Percentiles rank a stretch among this genome's conserved stretches.
phyloP scores from a whole-genome alignment of 768 basidiomycete genomes.

The Termitomyces sp. region DNA sequence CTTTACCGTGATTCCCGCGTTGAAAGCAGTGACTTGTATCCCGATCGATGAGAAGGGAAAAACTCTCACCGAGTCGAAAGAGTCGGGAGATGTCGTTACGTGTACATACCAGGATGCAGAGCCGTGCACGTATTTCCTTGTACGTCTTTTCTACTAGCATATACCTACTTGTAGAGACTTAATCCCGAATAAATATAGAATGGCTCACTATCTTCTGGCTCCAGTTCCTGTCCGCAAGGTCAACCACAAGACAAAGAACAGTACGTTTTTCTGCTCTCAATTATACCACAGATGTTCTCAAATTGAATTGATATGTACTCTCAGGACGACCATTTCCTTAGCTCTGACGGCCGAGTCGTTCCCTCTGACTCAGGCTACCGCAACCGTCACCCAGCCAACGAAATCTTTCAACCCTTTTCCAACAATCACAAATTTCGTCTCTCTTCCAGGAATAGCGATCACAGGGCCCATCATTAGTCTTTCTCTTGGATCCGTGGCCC shows the following conservation, averaged over 20 bases:
- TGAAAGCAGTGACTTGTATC: neutral
- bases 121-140: neutral
- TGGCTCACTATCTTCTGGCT: conserved; percentile 2
- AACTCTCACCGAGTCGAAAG: neutral
- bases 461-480: too few relatives aligned
- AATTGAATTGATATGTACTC: neutral
- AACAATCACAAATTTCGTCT: too few relatives aligned
- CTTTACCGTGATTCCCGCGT: neutral
- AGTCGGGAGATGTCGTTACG: neutral
- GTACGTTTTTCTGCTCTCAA: neutral
- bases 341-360: too few relatives aligned
- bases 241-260: neutral
- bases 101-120: neutral
- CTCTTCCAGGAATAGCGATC: too few relatives aligned
- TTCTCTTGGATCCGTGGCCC: too few relatives aligned
- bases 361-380: neutral
- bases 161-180: neutral
- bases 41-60: neutral
- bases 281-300: neutral
- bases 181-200: neutral
- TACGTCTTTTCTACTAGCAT: neutral
- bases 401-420: too few relatives aligned
- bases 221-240: neutral
- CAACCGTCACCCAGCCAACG: neutral
- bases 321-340: neutral